phyloP scores from a whole-genome alignment of 2,329 filamentous ascomycete species.

The Bertia moriformis region DNA sequence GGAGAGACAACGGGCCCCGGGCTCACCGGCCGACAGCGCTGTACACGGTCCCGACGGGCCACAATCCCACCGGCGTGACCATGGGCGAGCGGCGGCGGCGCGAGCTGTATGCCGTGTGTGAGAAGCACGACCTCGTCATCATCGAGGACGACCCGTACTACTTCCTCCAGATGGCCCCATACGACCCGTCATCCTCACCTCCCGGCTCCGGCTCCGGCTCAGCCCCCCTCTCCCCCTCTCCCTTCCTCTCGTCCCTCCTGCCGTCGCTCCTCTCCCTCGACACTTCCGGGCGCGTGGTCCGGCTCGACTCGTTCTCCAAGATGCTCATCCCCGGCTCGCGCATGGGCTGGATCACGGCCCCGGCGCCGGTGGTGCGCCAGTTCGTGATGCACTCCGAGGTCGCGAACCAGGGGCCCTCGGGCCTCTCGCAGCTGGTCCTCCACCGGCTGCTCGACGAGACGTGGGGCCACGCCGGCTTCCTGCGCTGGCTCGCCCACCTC shows the following conservation, averaged over 20 bases:
- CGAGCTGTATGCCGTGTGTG: slow-evolving; percentile 63
- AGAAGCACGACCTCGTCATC: slow-evolving; percentile 75
- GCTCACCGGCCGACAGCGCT: slow-evolving; percentile 33
- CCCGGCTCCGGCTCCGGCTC: neutral
- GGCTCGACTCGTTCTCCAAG: slow-evolving; percentile 88
- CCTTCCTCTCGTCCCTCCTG: slow-evolving; percentile 60
- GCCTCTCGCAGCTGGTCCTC: slow-evolving; percentile 69
- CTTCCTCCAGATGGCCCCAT: slow-evolving; percentile 77
- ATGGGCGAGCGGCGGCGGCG: slow-evolving; percentile 52
- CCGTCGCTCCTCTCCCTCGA: slow-evolving; percentile 71
- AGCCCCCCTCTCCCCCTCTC: slow-evolving; percentile 39
- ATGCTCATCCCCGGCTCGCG: slow-evolving; percentile 72
- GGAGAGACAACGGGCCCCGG: slow-evolving; percentile 21
- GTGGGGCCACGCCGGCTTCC: slow-evolving; percentile 84
- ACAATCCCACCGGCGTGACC: slow-evolving; percentile 83
- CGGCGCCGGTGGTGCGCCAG: slow-evolving; percentile 69
- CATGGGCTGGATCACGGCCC: slow-evolving; percentile 78
- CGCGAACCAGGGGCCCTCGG: slow-evolving; percentile 71
- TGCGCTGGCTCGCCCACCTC: slow-evolving; percentile 77
- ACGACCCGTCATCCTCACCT: slow-evolving; percentile 19
- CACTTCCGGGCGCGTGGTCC: slow-evolving; percentile 72
- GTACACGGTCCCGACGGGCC: slow-evolving; percentile 58
- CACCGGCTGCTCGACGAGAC: slow-evolving; percentile 84
- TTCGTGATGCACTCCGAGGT: slow-evolving; percentile 73
- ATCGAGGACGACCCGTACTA: slow-evolving; percentile 92